Base-by-base conservation (phyloP, 139 green algal genomes). In the Chlamydomonas schloesseri region DNA sequence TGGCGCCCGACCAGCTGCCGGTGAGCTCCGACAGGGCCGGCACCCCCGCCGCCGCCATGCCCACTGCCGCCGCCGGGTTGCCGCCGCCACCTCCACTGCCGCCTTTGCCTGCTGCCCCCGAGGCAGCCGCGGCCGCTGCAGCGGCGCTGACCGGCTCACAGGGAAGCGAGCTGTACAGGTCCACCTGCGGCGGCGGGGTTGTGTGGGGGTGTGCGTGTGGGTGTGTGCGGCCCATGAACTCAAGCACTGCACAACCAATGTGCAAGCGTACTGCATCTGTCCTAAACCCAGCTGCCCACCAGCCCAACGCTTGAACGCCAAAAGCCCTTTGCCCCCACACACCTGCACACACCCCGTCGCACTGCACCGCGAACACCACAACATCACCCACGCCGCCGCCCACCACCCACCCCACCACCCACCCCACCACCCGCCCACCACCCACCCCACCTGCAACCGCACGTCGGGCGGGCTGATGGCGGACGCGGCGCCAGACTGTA, bases 21-120 rank as follows among this genome's bases (percentile, higher is more conserved):
- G 85, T 82, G 31, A 97, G 82, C n/a, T 96, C 95, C 83, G 97
- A 95, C 64, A 97, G 88, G 4, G 89, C 91, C 21, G 94, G 93
- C 69, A 97, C 82, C 24, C 53, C 76, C 3, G 62, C 78, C 28
- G 67, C 29, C 47, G 36, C 78, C 46, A 69, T 23, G 62, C 24
- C 76, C 36, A 10, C 76, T 33, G 58, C 33, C 23, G 42, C 69
- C n/a, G n/a, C n/a, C n/a, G n/a, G n/a, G n/a, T n/a, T n/a, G 21
- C 53, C 81, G 34, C 83, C 82, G 14, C 53, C 72, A 65, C 46
- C 46, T 29, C 70, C 53, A 13, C n/a, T 42, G 24, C 33, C 60
- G 24, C 3, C 37, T 70, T 62, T 73, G 71, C 29, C 62, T 18
- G 29, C 29, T 3, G 24, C 26, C 8, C 24, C 73, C 47, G 10